Conservation (phyloP, 2,329 filamentous ascomycete genomes). For the Aspergillus sp. region DNA sequence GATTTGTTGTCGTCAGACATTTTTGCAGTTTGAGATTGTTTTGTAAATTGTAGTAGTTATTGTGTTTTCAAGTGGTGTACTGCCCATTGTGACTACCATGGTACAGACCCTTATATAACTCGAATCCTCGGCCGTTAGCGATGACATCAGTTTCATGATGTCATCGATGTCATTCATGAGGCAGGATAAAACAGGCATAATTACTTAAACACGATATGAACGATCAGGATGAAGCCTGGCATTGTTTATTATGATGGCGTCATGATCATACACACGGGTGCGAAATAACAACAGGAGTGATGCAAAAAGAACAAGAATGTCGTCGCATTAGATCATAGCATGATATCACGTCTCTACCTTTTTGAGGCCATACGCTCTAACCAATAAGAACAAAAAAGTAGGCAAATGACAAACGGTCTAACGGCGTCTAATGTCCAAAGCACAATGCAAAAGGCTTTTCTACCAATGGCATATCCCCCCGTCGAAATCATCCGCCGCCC, state of each 20-base stretch:
- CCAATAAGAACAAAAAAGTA: background rate
- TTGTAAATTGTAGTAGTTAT: background rate
- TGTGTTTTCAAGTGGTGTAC: background rate
- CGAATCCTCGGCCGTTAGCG: background rate
- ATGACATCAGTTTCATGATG: background rate
- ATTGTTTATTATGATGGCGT: no score
- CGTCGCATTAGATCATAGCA: background rate
- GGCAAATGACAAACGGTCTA: background rate
- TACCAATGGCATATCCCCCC: conserved; percentile 53
- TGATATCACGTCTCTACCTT: background rate
- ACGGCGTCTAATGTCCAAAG: background rate
- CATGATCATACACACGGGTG: no score
- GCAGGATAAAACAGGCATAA: no score
- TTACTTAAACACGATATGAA: no score
- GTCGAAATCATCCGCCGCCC: conserved; percentile 80
- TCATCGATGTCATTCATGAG: background rate
- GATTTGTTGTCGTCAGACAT: conserved; percentile 46
- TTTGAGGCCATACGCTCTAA: no score
- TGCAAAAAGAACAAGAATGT: no score
- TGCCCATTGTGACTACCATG: background rate
- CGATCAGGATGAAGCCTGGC: no score
- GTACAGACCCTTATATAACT: background rate
- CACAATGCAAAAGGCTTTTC: conserved; percentile 2
- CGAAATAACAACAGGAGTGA: no score
- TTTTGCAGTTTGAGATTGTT: background rate